phyloP scores from a whole-genome alignment of 371 early-diverging fungal genomes.

The Mucor mucedo region DNA sequence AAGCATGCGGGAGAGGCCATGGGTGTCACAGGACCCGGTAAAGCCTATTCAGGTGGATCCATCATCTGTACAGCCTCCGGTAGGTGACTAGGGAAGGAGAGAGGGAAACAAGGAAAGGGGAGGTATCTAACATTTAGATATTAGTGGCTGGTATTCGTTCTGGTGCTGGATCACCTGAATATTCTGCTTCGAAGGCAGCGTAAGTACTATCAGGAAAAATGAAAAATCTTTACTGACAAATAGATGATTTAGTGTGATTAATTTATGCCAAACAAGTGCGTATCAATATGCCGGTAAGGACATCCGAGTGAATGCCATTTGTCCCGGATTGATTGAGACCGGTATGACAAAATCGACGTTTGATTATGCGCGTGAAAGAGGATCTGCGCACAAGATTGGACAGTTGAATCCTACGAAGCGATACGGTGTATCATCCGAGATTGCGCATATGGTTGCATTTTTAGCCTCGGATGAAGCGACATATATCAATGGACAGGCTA shows the following conservation, averaged over 20 bases:
- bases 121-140: neutral
- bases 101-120: neutral
- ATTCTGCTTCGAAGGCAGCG: slow-evolving; percentile 58
- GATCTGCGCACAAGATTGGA: slow-evolving; percentile 54
- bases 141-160: slow-evolving; percentile 54
- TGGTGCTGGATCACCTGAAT: slow-evolving; percentile 52
- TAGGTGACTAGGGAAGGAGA: neutral
- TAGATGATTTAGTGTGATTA: slow-evolving; percentile 48
- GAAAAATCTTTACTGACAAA: neutral
- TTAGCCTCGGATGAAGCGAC: slow-evolving; percentile 62
- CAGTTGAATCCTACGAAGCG: slow-evolving; percentile 59
- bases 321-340: slow-evolving; percentile 64
- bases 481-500: slow-evolving; percentile 62
- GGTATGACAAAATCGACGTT: slow-evolving; percentile 59
- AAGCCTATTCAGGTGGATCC: slow-evolving; percentile 43
- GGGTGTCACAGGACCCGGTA: slow-evolving; percentile 32
- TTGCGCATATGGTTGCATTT: slow-evolving; percentile 58
- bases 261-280: slow-evolving; percentile 53
- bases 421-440: slow-evolving; percentile 52
- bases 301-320: slow-evolving; percentile 64
- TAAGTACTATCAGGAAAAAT: slow-evolving; percentile 6
- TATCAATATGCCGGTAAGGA: slow-evolving; percentile 55
- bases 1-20: slow-evolving; percentile 49
- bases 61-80: slow-evolving; percentile 52
- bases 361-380: slow-evolving; percentile 54